A percentile compares a stretch with the other conserved stretches of the same genome.
Evolutionary conservation across 2,329 filamentous ascomycete species (phyloP).

Genomic region (Talaromyces pinophilus): DNA sequence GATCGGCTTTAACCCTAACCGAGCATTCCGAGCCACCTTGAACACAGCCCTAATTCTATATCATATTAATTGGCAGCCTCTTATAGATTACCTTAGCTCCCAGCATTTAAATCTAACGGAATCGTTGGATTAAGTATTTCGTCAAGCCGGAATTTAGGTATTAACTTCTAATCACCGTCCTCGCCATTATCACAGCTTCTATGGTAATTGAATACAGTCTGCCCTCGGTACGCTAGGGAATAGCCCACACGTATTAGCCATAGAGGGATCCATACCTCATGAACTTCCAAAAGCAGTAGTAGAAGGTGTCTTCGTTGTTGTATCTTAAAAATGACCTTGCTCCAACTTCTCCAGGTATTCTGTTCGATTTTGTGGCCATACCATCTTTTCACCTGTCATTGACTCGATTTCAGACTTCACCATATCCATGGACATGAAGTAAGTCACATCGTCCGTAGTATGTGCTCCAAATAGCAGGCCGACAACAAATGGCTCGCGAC

Average conservation of each 20-base stretch:
- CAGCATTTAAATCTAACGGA: no score
- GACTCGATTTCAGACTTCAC: conserved; percentile 15
- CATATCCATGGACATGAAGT: conserved; percentile 14
- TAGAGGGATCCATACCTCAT: no score
- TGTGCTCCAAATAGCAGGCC: background rate
- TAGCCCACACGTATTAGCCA: no score
- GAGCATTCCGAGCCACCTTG: no score
- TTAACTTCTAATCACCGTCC: background rate
- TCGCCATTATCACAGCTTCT: no score
- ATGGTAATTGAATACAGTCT: background rate
- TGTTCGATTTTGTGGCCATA: conserved; percentile 13
- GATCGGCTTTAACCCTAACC: background rate
- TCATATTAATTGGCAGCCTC: no score
- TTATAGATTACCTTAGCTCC: no score
- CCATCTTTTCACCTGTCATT: conserved; percentile 16
- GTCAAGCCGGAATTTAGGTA: no score
- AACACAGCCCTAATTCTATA: background rate
- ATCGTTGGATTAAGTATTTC: no score
- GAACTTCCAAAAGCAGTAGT: no score
- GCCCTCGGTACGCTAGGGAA: no score
- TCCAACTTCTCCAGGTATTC: conserved; percentile 7
- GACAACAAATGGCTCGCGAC: conserved; percentile 7
- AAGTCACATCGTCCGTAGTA: background rate
- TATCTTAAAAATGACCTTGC: background rate
- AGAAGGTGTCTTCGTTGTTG: no score